Evolutionary conservation across 2,329 filamentous ascomycete genomes (phyloP), one percentile per base, ranked within the genome.

Genomic region (Colletotrichum neosansevieriae): DNA sequence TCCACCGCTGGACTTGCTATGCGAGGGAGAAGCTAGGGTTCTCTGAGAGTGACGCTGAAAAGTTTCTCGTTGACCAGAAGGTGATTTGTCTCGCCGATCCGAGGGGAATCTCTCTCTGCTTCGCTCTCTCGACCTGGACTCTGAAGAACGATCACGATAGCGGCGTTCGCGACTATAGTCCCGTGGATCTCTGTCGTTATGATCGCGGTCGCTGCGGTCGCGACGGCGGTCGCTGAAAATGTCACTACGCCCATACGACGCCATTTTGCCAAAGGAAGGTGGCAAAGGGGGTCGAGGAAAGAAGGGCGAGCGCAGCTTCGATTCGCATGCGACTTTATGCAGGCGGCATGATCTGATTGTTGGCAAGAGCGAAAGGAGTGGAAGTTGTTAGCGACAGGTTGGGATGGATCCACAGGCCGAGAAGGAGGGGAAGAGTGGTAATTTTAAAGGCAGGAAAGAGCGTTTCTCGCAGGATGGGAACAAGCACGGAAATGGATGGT

Each of bases 171-270:
- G 50, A 19, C 21, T 38, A 3, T 11, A 38, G 13, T 38, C 11
- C 15, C 36, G 10, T 38, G 36, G 13, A 38, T 38, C 36, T 17
- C 49, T 24, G 49, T 24, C 47, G 7, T 13, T 24, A 13, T 50
- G 29, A 10, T 50, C 29, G n/a, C 29, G 29, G 21, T 12, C 10
- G 21, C 32, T 51, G n/a, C 49, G 49, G 9, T 51, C 49, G 24
- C 50, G 50, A 19, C 32, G 29, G 29, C 67, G 59, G 44, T 69
- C 53, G 13, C 42, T 36, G 58, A 62, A 59, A 19, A 42, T 49
- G 42, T 67, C 56, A 13, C 32, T n/a, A 19, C 53, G 59, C 53
- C 63, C 19, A 40, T 44, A 42, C 17, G 47, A 42, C 47, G 47
- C 29, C 58, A 34, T 56, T 11, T 38, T 54, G 50, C 32, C 32